Evolutionary conservation across 2,329 filamentous ascomycete species (phyloP).

Genomic region (Scedosporium minutisporum): DNA sequence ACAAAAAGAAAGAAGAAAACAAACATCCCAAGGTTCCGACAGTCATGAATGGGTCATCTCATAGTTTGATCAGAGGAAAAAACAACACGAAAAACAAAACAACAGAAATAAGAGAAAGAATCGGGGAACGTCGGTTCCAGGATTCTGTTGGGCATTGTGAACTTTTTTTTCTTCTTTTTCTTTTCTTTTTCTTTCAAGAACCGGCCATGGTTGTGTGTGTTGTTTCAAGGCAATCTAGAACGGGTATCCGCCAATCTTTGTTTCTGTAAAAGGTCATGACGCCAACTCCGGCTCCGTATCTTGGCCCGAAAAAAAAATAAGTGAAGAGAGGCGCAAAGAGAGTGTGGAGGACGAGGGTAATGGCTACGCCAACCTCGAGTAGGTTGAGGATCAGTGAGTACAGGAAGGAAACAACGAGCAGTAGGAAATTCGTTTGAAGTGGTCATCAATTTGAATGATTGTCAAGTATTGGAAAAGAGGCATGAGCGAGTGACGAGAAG

Average conservation of each 20-base stretch:
- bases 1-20: slow-evolving; percentile 4
- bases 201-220: neutral
- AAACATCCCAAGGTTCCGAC: neutral
- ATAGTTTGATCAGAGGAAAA: neutral
- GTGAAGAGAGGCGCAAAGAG: neutral
- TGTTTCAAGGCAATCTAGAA: neutral
- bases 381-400: neutral
- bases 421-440: neutral
- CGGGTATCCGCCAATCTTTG: neutral
- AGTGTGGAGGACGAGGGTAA: neutral
- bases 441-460: neutral
- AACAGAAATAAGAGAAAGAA: neutral
- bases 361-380: neutral
- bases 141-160: neutral
- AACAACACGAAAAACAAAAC: neutral
- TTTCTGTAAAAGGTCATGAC: neutral
- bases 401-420: neutral
- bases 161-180: neutral
- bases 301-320: neutral
- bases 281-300: neutral
- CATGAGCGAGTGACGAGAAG: neutral
- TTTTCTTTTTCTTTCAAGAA: neutral
- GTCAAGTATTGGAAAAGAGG: neutral
- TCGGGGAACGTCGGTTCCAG: neutral
- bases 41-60: slow-evolving; percentile 2